Conservation (phyloP, 108 stramenopile species). For the Skeletonema potamos region DNA sequence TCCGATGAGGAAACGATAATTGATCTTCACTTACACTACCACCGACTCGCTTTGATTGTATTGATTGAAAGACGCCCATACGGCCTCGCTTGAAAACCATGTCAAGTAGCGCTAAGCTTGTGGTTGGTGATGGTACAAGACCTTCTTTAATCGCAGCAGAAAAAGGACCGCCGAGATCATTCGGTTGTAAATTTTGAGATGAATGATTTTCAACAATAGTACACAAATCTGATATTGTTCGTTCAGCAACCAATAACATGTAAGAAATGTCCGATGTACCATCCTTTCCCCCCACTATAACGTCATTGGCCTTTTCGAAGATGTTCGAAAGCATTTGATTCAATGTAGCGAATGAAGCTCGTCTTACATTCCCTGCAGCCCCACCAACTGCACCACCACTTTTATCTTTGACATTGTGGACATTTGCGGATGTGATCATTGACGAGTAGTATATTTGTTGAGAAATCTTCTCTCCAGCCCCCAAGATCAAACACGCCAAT, state of each 20-base stretch:
- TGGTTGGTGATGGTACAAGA: slow-evolving; percentile 32
- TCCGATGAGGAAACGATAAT: slow-evolving; percentile 11
- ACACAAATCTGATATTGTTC: slow-evolving; percentile 40
- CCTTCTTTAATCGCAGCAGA: slow-evolving; percentile 21
- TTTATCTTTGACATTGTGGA: neutral
- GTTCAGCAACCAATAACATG: slow-evolving; percentile 24
- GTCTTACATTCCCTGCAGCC: slow-evolving; percentile 29
- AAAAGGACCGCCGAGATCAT: slow-evolving; percentile 31
- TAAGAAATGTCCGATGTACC: slow-evolving; percentile 1
- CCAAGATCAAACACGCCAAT: slow-evolving; percentile 44
- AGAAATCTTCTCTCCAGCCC: slow-evolving; percentile 20
- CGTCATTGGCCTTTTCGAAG: slow-evolving; percentile 43
- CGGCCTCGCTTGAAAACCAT: slow-evolving; percentile 44
- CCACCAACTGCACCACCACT: slow-evolving; percentile 4
- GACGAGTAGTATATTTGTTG: neutral
- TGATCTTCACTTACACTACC: slow-evolving; percentile 3
- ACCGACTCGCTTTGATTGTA: neutral
- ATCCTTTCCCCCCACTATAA: slow-evolving; percentile 9
- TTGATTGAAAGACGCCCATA: slow-evolving; percentile 23
- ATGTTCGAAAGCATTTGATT: slow-evolving; percentile 45
- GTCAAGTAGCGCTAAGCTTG: slow-evolving; percentile 36
- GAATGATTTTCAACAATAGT: slow-evolving; percentile 16
- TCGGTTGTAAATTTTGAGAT: neutral
- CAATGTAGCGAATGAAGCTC: slow-evolving; percentile 48
- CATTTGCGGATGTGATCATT: slow-evolving; percentile 1